Percentiles rank a stretch among this genome's conserved stretches.
Conservation (phyloP, 176 grass and related monocot genomes). For the Pontederia paniculata region DNA sequence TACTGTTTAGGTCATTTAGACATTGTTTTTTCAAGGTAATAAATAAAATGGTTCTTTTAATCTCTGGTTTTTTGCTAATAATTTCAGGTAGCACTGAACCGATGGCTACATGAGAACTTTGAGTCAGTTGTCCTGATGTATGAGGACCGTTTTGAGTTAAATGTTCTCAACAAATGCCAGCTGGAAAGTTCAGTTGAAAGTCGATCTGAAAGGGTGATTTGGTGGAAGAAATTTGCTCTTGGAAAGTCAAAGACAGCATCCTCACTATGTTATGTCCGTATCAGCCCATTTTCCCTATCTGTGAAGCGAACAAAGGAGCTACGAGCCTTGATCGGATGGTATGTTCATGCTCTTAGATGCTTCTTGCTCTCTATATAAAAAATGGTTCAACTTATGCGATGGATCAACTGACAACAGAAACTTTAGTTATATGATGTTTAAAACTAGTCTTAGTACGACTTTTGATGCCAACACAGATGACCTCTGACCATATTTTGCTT, state of each 20-base stretch:
- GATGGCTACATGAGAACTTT: constrained; percentile 77
- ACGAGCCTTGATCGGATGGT: constrained; percentile 81
- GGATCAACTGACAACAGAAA: background rate
- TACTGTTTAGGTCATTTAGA: background rate
- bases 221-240: constrained; percentile 54
- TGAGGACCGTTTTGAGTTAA: constrained; percentile 75
- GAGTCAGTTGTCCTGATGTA: constrained; percentile 83
- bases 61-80: constrained; percentile 17
- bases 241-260: constrained; percentile 26
- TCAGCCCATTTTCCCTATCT: constrained; percentile 67
- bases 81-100: constrained; percentile 70
- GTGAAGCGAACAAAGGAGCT: constrained; percentile 82
- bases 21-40: too few relatives aligned
- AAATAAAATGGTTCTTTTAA: background rate
- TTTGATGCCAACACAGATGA: too few relatives aligned
- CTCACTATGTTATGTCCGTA: constrained; percentile 35
- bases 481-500: too few relatives aligned
- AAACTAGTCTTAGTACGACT: too few relatives aligned
- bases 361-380: constrained; percentile 1
- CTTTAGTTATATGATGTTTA: background rate
- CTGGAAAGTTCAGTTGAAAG: constrained; percentile 29
- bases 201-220: constrained; percentile 22
- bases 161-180: constrained; percentile 45
- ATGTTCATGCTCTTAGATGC: constrained; percentile 1
- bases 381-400: background rate